These are phyloP conservation scores for Conringia planisiliqua DNA, from an alignment of 345 rosid genomes.

Conservation along the genomic window DNA sequence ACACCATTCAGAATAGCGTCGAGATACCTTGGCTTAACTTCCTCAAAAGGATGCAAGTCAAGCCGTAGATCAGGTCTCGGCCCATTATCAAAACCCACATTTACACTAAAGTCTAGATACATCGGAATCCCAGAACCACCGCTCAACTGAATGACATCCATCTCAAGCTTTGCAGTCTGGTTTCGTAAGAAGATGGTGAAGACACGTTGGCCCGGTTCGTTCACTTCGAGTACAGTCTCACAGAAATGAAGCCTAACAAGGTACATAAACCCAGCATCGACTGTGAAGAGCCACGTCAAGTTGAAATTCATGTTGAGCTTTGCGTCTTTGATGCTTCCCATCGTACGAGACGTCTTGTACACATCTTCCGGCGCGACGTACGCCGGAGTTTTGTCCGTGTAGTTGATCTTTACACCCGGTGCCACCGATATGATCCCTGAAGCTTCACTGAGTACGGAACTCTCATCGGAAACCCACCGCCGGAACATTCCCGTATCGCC, in stretches of 20 bases:
- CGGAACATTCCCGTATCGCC: constrained; percentile 35
- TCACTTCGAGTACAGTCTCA: not conserved
- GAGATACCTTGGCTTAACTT: accelerated
- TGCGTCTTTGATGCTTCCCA: not conserved
- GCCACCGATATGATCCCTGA: accelerated
- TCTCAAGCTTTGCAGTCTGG: not conserved
- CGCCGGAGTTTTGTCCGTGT: not conserved
- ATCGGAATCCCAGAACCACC: constrained; percentile 29
- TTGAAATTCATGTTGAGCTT: not conserved
- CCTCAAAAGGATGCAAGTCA: not conserved
- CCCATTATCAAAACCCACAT: not conserved
- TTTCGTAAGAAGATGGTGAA: constrained; percentile 10
- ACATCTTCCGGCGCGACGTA: constrained; percentile 26
- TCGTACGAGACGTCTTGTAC: not conserved
- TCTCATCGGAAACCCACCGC: constrained; percentile 4
- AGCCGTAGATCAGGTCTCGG: constrained; percentile 10
- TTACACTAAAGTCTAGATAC: constrained; percentile 17
- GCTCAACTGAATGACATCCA: constrained; percentile 15
- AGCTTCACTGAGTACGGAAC: not conserved
- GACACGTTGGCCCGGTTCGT: not conserved
- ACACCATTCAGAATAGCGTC: constrained; percentile 43
- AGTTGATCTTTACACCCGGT: not conserved
- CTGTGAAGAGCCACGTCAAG: constrained; percentile 33
- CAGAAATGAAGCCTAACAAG: constrained; percentile 40
- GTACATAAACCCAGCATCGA: constrained; percentile 26